phyloP scores from a whole-genome alignment of 208 protist species.

The Crithidia fasciculata region DNA sequence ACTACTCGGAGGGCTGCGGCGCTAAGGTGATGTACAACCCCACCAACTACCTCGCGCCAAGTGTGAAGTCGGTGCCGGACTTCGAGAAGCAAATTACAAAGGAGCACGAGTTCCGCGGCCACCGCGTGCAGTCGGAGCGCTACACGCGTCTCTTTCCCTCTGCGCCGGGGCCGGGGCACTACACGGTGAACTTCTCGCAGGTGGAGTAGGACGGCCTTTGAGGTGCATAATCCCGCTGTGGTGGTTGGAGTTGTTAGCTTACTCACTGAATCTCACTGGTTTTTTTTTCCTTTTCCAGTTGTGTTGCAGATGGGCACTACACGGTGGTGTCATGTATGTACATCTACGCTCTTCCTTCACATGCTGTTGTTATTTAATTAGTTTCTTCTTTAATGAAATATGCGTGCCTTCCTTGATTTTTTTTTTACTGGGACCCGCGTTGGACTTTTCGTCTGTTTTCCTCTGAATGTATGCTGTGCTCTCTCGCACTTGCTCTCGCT shows the following conservation, averaged over 20 bases:
- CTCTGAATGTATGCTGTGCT: too few relatives aligned
- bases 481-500: too few relatives aligned
- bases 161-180: slow-evolving; percentile 76
- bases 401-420: not conserved
- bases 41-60: slow-evolving; percentile 47
- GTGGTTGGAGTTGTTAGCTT: not conserved
- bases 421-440: not conserved
- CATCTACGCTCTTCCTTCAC: not conserved
- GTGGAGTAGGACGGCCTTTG: slow-evolving; percentile 39
- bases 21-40: slow-evolving; percentile 54
- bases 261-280: not conserved
- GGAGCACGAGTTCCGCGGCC: slow-evolving; percentile 81
- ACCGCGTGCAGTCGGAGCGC: slow-evolving; percentile 74
- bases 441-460: too few relatives aligned
- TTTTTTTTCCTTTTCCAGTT: slow-evolving; percentile 1
- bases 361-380: too few relatives aligned
- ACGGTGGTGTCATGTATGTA: not conserved
- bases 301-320: too few relatives aligned
- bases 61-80: slow-evolving; percentile 66
- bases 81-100: slow-evolving; percentile 89
- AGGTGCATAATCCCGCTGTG: too few relatives aligned
- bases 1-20: slow-evolving; percentile 52
- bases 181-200: slow-evolving; percentile 57
- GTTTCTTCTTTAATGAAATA: not conserved
- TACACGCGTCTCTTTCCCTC: slow-evolving; percentile 62